A percentile compares a stretch with the other conserved stretches of the same genome.
Evolutionary conservation across 2,329 filamentous ascomycete species (phyloP).

Genomic region (Anthostomella pinea): DNA sequence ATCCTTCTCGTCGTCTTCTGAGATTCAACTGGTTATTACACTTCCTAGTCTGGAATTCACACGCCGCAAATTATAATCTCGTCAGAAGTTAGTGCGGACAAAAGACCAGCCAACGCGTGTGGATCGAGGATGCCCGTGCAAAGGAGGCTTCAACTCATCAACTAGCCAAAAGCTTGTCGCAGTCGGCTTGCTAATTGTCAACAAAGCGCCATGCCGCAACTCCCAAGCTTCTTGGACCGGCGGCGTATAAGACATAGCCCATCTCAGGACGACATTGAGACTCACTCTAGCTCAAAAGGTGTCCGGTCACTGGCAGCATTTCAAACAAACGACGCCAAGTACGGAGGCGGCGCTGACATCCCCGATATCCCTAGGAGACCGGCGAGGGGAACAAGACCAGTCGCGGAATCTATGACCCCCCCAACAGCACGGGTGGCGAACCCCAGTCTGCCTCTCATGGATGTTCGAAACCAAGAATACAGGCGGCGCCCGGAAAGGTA

Average conservation of each 20-base stretch:
- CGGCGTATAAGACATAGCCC: constrained; percentile 1
- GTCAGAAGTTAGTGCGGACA: not conserved
- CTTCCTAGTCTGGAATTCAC: not conserved
- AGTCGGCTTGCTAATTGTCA: not conserved
- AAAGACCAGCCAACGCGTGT: not conserved
- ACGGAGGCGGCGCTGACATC: constrained; percentile 16
- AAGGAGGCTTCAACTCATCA: not conserved
- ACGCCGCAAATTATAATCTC: too few species aligned
- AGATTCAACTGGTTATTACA: too few species aligned
- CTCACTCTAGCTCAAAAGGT: constrained; percentile 4
- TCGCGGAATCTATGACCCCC: constrained; percentile 12
- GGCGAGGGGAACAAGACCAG: constrained; percentile 5
- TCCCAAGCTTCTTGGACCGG: not conserved
- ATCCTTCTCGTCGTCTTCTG: too few species aligned
- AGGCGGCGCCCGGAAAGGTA: constrained; percentile 9
- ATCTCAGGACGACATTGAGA: not conserved
- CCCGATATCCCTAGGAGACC: constrained; percentile 23
- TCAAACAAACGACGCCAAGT: constrained; percentile 7
- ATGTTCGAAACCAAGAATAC: not conserved
- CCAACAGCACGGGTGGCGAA: constrained; percentile 15
- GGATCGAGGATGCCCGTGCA: not conserved
- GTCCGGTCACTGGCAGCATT: constrained; percentile 16
- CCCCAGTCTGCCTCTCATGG: constrained; percentile 1
- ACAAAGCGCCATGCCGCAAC: constrained; percentile 3
- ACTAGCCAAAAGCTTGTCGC: not conserved